These are phyloP conservation scores for Agrostemma githago DNA, from an alignment of 148 eudicot species.

Conservation along the genomic window DNA sequence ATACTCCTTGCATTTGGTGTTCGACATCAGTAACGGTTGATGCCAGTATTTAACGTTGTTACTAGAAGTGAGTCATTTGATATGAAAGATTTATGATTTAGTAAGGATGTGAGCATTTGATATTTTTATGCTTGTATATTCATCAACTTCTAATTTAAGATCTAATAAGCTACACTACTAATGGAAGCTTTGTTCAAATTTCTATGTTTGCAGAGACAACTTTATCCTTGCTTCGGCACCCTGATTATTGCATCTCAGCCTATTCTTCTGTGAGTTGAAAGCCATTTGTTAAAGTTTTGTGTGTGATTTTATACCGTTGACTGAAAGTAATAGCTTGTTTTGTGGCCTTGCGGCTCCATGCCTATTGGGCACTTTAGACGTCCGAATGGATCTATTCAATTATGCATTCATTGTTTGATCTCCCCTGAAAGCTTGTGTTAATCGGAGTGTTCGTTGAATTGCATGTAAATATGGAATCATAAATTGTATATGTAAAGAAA, in stretches of 20 bases:
- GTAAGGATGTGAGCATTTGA: background rate
- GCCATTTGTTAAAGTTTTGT: background rate
- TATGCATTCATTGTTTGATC: background rate
- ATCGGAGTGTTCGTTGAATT: background rate
- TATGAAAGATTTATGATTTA: background rate
- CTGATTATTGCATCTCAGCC: conserved; percentile 94
- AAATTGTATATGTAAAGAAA: background rate
- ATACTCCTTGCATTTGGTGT: conserved; percentile 1
- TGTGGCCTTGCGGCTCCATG: background rate
- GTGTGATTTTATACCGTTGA: background rate
- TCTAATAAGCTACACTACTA: background rate
- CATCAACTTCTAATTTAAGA: background rate
- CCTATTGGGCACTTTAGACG: background rate
- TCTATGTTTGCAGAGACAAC: conserved; percentile 67
- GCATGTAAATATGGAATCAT: background rate
- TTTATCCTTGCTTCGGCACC: conserved; percentile 87
- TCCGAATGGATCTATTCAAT: too few relatives aligned
- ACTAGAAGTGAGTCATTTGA: background rate
- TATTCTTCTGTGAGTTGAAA: conserved; percentile 79
- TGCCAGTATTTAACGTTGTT: background rate
- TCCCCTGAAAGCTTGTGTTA: background rate
- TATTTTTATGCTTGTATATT: background rate
- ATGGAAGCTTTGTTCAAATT: background rate
- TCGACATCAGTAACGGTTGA: background rate
- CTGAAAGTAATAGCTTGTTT: background rate